Evolutionary conservation across 768 basidiomycete species (phyloP).

Genomic region (Mycena epipterygia): DNA sequence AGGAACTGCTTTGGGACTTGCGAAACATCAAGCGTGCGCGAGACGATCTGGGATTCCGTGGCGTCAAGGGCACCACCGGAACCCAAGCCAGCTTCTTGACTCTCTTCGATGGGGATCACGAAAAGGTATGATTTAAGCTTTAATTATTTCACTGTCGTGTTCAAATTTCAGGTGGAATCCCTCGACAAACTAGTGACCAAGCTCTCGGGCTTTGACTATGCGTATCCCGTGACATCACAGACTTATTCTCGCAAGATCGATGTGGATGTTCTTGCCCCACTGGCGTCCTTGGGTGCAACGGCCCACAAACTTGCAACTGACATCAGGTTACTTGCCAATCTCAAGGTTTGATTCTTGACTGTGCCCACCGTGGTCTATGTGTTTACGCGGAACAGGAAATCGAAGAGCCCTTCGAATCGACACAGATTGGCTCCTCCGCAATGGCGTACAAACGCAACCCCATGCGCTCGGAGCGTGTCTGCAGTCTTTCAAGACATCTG

Average conservation of each 20-base stretch:
- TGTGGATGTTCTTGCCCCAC: conserved; percentile 89
- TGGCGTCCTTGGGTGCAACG: conserved; percentile 92
- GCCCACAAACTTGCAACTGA: conserved; percentile 99
- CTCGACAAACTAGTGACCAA: conserved; percentile 92
- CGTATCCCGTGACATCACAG: conserved; percentile 98
- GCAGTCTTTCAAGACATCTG: conserved; percentile 94
- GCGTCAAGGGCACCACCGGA: conserved; percentile 99
- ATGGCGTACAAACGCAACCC: conserved; percentile 99
- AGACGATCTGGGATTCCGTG: conserved; percentile 95
- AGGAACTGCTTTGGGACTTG: conserved; percentile 97
- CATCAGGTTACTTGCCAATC: conserved; percentile 91
- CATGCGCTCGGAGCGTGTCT: conserved; percentile 98
- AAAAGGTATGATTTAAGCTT: conserved; percentile 67
- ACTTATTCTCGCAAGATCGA: conserved; percentile 99
- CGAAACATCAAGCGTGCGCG: conserved; percentile 91
- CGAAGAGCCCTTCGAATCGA: conserved; percentile 98
- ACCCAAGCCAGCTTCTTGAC: conserved; percentile 97
- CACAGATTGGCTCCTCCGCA: conserved; percentile 96
- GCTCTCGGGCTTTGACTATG: conserved; percentile 92
- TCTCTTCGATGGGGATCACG: conserved; percentile 95
- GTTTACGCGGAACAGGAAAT: conserved; percentile 72
- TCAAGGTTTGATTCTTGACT: conserved; percentile 69
- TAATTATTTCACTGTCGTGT: background rate
- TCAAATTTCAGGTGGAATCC: conserved; percentile 75
- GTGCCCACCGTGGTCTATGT: background rate